A percentile compares a stretch with the other conserved stretches of the same genome.
Conservation (phyloP, 106 monocot genomes). For the Acorus calamus region DNA sequence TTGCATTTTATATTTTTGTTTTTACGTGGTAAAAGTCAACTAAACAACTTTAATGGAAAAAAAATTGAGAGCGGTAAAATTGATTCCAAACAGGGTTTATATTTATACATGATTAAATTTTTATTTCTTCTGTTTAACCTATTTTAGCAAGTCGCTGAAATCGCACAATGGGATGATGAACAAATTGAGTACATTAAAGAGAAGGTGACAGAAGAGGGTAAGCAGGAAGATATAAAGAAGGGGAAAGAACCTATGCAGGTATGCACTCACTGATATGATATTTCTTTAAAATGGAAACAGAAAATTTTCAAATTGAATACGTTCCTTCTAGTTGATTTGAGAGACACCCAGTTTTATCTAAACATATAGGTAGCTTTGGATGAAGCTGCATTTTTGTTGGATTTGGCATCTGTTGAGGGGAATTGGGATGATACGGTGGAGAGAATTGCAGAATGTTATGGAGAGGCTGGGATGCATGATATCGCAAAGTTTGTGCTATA, state of each 20-base stretch:
- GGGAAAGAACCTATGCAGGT: slow-evolving; percentile 93
- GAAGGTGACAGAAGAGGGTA: slow-evolving; percentile 84
- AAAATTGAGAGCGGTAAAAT: no score
- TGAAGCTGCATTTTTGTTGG: slow-evolving; percentile 91
- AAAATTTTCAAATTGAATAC: background rate
- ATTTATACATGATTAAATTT: background rate
- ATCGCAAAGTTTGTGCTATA: slow-evolving; percentile 73
- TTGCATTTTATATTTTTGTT: background rate
- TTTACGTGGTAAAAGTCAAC: no score
- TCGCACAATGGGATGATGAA: slow-evolving; percentile 92
- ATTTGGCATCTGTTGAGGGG: slow-evolving; percentile 86
- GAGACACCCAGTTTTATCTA: background rate
- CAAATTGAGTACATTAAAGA: slow-evolving; percentile 91
- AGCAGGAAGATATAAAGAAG: slow-evolving; percentile 82
- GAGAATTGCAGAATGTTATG: slow-evolving; percentile 68
- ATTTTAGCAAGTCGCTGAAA: slow-evolving; percentile 69
- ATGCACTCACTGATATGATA: background rate
- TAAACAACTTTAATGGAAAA: no score
- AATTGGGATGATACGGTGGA: slow-evolving; percentile 61
- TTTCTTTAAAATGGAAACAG: background rate
- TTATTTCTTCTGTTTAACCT: background rate
- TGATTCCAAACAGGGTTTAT: no score
- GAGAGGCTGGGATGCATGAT: slow-evolving; percentile 68
- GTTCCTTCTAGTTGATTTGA: background rate
- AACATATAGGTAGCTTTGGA: slow-evolving; percentile 74